phyloP scores from a whole-genome alignment of 2,329 filamentous ascomycete species.

The Penicillium fuscoglaucum region DNA sequence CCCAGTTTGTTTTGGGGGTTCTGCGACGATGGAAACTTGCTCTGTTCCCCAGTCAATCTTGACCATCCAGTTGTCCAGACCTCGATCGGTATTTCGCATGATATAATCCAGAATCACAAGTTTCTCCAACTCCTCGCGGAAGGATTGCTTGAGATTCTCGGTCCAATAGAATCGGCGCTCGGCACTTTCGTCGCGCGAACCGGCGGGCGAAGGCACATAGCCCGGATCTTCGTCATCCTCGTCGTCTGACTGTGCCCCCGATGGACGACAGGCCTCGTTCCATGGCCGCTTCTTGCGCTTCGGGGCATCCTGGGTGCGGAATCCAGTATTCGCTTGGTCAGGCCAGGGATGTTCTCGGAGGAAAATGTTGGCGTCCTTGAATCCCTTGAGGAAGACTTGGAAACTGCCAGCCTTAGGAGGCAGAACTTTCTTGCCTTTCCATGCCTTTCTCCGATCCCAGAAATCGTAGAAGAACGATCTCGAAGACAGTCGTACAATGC shows the following conservation, averaged over 20 bases:
- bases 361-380: constrained; percentile 95
- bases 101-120: constrained; percentile 97
- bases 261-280: constrained; percentile 79
- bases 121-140: constrained; percentile 93
- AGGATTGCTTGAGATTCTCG: constrained; percentile 80
- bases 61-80: constrained; percentile 99
- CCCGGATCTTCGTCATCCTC: constrained; percentile 59
- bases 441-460: constrained; percentile 87
- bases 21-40: constrained; percentile 80
- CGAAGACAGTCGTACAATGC: constrained; percentile 89
- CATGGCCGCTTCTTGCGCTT: constrained; percentile 70
- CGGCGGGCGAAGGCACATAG: constrained; percentile 43
- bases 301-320: constrained; percentile 67
- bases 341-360: constrained; percentile 95
- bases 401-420: constrained; percentile 94
- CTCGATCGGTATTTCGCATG: constrained; percentile 97
- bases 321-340: constrained; percentile 73
- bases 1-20: constrained; percentile 69
- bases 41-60: constrained; percentile 85
- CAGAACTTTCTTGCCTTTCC: constrained; percentile 80
- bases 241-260: constrained; percentile 58
- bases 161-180: constrained; percentile 75
- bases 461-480: constrained; percentile 99
- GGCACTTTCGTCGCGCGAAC: constrained; percentile 46
- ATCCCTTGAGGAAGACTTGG: constrained; percentile 95